Evolutionary conservation across 179 eudicot genomes (phyloP), one percentile per base, ranked within the genome.

Genomic region (Vitellaria paradoxa): DNA sequence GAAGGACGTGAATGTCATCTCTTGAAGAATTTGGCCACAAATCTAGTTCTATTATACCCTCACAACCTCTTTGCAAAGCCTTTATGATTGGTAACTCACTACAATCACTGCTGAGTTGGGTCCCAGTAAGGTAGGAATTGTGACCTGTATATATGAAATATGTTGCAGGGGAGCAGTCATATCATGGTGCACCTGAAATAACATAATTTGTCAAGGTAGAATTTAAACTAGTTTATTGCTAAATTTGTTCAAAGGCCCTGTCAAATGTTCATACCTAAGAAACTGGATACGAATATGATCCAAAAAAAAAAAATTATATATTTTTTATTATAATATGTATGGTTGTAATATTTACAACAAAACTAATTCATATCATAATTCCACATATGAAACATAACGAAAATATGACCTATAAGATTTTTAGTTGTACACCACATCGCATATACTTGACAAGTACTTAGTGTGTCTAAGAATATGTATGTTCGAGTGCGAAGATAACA

Each of bases 81-180:
- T 84, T 79, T 76, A 78, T 82, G 73, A 88, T 88, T 45, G 92
- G 92, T 71, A 77, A 70, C 26, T 82, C 82, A 77, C 90, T 88
- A 70, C 87, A 85, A 57, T 83, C 88, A 67, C 91, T 88, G 71
- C 88, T 88, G 46, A 88, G 68, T 66, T 88, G 92, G 83, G 87
- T 88, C 49, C 92, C 92, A 47, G 87, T 88, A n/a, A 88, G 88
- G 81, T 88, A 88, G 40, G 92, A 88, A 80, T 88, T 88, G 74
- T 88, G 92, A 65, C 92, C 92, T 8, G 92, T 88, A 64, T 87
- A 82, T 75, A 88, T 87, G 87, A 81, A 88, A 78, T 87, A 88
- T 88, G 90, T 37, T 88, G 86, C 68, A 88, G 78, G 9, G 92
- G 90, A 70, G 86, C 84, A 75, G 64, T 80, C 92, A 87, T 88